phyloP scores from a whole-genome alignment of 768 basidiomycete genomes.

The Amanita rimosa region DNA sequence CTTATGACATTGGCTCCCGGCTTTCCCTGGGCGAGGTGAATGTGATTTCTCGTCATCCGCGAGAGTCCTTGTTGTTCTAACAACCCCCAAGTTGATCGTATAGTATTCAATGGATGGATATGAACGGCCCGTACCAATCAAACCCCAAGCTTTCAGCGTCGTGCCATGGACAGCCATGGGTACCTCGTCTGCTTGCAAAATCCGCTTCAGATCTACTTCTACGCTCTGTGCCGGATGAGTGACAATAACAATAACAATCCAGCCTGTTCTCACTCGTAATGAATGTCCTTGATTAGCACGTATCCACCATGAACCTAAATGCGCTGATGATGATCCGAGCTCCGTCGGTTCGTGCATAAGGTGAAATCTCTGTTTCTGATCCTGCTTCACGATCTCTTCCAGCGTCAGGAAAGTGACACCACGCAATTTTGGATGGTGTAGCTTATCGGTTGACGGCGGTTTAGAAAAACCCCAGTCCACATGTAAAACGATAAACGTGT shows the following conservation, averaged over 20 bases:
- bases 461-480: too few relatives aligned
- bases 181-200: constrained; percentile 48
- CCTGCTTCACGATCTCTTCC: constrained; percentile 52
- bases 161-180: constrained; percentile 85
- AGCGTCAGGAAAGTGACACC: constrained; percentile 40
- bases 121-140: constrained; percentile 39
- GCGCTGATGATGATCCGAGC: constrained; percentile 12
- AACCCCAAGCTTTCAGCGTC: constrained; percentile 52
- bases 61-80: constrained; percentile 64
- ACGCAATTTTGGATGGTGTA: constrained; percentile 59
- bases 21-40: constrained; percentile 82
- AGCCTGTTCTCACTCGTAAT: constrained; percentile 39
- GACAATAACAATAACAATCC: neutral
- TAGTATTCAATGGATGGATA: neutral
- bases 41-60: constrained; percentile 82
- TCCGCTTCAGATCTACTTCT: constrained; percentile 52
- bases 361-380: constrained; percentile 58
- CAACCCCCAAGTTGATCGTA: too few relatives aligned
- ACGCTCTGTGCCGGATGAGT: constrained; percentile 35
- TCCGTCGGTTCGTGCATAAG: constrained; percentile 35
- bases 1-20: constrained; percentile 54
- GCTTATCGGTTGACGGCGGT: constrained; percentile 25
- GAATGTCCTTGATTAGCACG: constrained; percentile 89
- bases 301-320: constrained; percentile 65
- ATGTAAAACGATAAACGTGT: neutral